phyloP scores from a whole-genome alignment of 2,329 filamentous ascomycete genomes.

The Neonectria punicea region DNA sequence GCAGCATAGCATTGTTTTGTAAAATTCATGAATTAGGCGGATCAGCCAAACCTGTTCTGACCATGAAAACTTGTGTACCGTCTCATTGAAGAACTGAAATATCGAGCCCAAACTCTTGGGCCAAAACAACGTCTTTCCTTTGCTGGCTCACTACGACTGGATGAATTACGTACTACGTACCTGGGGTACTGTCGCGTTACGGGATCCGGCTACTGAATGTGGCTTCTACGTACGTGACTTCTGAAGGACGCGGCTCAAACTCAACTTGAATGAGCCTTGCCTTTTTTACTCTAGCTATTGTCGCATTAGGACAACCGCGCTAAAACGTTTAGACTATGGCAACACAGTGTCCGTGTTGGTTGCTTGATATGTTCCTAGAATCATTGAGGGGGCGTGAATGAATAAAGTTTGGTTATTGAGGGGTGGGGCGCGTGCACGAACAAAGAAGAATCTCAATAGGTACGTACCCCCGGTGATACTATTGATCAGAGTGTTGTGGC shows the following conservation, averaged over 20 bases:
- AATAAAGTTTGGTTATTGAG: background rate
- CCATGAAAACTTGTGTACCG: too few relatives aligned
- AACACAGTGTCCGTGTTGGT: background rate
- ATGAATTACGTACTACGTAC: too few relatives aligned
- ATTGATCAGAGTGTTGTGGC: background rate
- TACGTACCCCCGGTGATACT: constrained; percentile 1
- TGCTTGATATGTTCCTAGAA: background rate
- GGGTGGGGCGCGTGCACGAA: too few relatives aligned
- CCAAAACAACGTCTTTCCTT: background rate
- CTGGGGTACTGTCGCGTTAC: too few relatives aligned
- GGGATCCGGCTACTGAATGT: too few relatives aligned
- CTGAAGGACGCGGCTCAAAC: background rate
- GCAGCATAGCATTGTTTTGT: too few relatives aligned
- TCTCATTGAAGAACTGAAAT: too few relatives aligned
- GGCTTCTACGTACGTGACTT: background rate
- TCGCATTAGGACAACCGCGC: background rate
- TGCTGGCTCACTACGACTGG: too few relatives aligned
- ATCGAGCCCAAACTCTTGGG: background rate
- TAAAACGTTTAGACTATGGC: background rate
- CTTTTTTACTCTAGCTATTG: background rate
- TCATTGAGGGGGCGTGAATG: constrained; percentile 2
- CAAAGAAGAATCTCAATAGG: constrained; percentile 13
- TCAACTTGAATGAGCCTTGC: background rate
- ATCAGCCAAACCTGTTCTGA: too few relatives aligned
- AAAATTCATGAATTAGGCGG: too few relatives aligned